A percentile compares a stretch with the other conserved stretches of the same genome.
Evolutionary conservation across 805 yeast genomes (phyloP).

Genomic region (Tetrapisispora iriomotensis): DNA sequence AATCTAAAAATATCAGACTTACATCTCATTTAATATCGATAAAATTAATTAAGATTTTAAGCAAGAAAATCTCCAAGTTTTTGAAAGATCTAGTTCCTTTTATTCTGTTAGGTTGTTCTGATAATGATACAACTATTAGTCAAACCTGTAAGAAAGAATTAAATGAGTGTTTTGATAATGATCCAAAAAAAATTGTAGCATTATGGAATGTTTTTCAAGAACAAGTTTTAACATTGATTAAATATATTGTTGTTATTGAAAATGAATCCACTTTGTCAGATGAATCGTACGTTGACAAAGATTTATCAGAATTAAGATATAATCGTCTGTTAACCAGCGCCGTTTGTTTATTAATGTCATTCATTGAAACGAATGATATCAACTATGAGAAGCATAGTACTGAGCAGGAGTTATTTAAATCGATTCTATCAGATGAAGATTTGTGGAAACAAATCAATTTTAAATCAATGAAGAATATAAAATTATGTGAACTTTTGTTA

Average conservation of each 20-base stretch:
- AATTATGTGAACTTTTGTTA: conserved; percentile 35
- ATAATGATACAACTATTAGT: conserved; percentile 55
- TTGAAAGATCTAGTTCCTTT: conserved; percentile 64
- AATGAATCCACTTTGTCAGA: conserved; percentile 60
- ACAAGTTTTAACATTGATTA: conserved; percentile 46
- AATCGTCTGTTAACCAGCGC: conserved; percentile 45
- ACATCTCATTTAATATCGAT: conserved; percentile 60
- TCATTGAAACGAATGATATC: conserved; percentile 14
- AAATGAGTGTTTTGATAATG: conserved; percentile 44
- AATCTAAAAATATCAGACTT: conserved; percentile 53
- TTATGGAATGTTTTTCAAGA: conserved; percentile 52
- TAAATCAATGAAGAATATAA: conserved; percentile 31
- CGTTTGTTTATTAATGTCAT: conserved; percentile 36
- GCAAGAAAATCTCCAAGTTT: conserved; percentile 52
- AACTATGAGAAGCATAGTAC: conserved; percentile 7
- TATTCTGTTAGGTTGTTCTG: conserved; percentile 64
- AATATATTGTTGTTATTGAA: conserved; percentile 46
- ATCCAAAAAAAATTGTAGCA: conserved; percentile 42
- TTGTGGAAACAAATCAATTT: conserved; percentile 36
- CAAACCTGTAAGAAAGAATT: conserved; percentile 40
- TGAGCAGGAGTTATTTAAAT: conserved; percentile 14
- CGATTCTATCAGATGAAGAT: conserved; percentile 33
- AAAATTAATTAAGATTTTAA: conserved; percentile 37
- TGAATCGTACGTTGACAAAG: conserved; percentile 54
- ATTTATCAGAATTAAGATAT: conserved; percentile 58